Percentiles rank a stretch among this genome's conserved stretches.
Evolutionary conservation across 2,329 filamentous ascomycete species (phyloP).

Genomic region (Calonectria pauciramosa): DNA sequence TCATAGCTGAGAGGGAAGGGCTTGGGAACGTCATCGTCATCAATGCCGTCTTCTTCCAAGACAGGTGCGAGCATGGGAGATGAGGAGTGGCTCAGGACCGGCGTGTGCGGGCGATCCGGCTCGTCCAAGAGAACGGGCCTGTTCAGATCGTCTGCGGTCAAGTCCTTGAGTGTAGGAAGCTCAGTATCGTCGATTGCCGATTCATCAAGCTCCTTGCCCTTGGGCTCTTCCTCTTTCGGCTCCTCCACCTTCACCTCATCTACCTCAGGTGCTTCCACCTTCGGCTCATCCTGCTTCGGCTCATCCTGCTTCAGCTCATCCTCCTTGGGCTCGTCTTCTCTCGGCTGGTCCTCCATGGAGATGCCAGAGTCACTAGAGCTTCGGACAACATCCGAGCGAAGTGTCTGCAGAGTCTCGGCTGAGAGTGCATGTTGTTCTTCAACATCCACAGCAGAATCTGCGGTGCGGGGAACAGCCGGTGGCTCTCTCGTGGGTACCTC

Average conservation of each 20-base stretch:
- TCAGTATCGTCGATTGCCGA: constrained; percentile 5
- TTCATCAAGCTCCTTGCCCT: constrained; percentile 3
- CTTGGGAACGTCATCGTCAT: constrained; percentile 18
- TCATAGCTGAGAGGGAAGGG: constrained; percentile 18
- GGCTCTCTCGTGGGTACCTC: constrained; percentile 11
- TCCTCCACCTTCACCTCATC: constrained; percentile 9
- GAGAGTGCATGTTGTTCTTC: constrained; percentile 1
- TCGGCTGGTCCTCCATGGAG: constrained; percentile 35
- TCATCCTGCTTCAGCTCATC: constrained; percentile 5
- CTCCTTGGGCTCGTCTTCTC: constrained; percentile 28
- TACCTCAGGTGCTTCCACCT: constrained; percentile 23
- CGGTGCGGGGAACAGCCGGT: neutral
- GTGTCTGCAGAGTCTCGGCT: neutral
- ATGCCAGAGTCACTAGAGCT: constrained; percentile 41
- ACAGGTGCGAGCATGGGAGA: constrained; percentile 39
- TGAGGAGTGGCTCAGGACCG: constrained; percentile 18
- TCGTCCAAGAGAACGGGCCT: constrained; percentile 20
- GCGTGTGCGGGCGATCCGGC: neutral
- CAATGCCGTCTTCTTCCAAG: constrained; percentile 36
- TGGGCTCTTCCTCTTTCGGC: neutral
- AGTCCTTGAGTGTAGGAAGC: neutral
- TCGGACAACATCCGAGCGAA: constrained; percentile 15
- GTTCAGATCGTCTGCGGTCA: constrained; percentile 16
- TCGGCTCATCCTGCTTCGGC: neutral
- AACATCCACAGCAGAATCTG: constrained; percentile 7